phyloP scores from a whole-genome alignment of 495 filamentous ascomycete genomes.

The Lepidopterella palustris region DNA sequence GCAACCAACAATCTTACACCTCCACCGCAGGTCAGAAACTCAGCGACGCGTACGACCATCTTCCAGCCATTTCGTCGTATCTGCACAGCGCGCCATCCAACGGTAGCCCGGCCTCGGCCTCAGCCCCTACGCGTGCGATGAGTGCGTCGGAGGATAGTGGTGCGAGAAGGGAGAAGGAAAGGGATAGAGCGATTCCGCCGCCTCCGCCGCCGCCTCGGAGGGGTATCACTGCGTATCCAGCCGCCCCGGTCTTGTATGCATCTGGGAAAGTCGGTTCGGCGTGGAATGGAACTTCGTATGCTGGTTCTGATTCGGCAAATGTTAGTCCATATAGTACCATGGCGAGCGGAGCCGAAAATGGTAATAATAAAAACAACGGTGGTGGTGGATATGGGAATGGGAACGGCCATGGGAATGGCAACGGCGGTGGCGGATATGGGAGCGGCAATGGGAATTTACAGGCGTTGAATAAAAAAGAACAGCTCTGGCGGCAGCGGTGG shows the following conservation, averaged over 20 bases:
- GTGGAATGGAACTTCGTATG: slow-evolving; percentile 25
- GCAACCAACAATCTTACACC: slow-evolving; percentile 16
- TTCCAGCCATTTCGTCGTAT: slow-evolving; percentile 38
- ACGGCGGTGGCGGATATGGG: slow-evolving; percentile 6
- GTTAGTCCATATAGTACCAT: slow-evolving; percentile 15
- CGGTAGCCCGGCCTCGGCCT: slow-evolving; percentile 10
- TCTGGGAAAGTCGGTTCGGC: slow-evolving; percentile 29
- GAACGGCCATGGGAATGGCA: slow-evolving; percentile 12
- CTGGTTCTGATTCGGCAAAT: slow-evolving; percentile 3
- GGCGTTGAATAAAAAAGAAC: slow-evolving; percentile 65
- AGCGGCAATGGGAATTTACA: slow-evolving; percentile 11
- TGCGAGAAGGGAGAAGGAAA: neutral
- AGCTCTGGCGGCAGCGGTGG: slow-evolving; percentile 77
- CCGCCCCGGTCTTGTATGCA: slow-evolving; percentile 42
- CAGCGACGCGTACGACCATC: slow-evolving; percentile 43
- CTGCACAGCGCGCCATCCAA: slow-evolving; percentile 14
- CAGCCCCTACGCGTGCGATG: neutral
- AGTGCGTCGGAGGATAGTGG: neutral
- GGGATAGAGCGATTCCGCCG: slow-evolving; percentile 29
- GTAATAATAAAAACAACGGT: slow-evolving; percentile 8
- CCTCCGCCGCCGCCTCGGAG: slow-evolving; percentile 37
- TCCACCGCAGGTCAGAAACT: slow-evolving; percentile 37
- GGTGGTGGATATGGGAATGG: slow-evolving; percentile 8
- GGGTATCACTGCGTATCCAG: slow-evolving; percentile 38
- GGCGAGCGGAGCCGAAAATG: slow-evolving; percentile 1